Evolutionary conservation across 2,329 filamentous ascomycete species (phyloP).

Genomic region (Aspergillus pseudotamarii): DNA sequence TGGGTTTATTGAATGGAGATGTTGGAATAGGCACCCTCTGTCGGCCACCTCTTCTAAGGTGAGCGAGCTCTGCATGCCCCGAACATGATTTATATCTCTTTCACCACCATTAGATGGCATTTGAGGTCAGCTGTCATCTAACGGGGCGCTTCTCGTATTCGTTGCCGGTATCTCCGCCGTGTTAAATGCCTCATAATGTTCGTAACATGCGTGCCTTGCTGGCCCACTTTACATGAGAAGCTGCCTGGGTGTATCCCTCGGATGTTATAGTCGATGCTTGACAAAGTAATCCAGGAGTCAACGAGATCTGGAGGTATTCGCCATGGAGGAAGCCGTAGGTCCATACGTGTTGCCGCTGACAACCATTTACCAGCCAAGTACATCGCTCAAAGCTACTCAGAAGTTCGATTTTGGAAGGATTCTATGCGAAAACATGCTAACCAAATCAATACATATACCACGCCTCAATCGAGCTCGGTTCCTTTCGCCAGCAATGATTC

Average conservation of each 20-base stretch:
- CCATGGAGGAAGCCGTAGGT: not conserved
- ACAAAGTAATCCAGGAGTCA: too few relatives aligned
- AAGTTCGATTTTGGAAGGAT: not conserved
- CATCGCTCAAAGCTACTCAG: not conserved
- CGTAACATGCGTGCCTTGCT: conserved; percentile 55
- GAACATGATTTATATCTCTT: not conserved
- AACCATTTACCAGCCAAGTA: not conserved
- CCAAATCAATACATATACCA: not conserved
- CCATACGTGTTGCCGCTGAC: too few relatives aligned
- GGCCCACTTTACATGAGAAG: not conserved
- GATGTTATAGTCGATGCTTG: not conserved
- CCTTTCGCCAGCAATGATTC: not conserved
- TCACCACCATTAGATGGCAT: not conserved
- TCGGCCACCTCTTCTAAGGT: not conserved
- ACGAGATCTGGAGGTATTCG: not conserved
- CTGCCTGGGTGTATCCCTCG: not conserved
- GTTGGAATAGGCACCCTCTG: too few relatives aligned
- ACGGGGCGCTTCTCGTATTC: not conserved
- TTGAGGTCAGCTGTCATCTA: not conserved
- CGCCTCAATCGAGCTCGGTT: not conserved
- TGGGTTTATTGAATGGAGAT: not conserved
- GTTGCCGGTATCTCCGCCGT: not conserved
- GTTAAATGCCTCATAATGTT: not conserved
- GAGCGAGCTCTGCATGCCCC: not conserved
- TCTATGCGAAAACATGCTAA: not conserved